A percentile compares a stretch with the other conserved stretches of the same genome.
These are phyloP conservation scores for Martensiomyces pterosporus DNA, from an alignment of 192 early-diverging fungal genomes.

Conservation along the genomic window DNA sequence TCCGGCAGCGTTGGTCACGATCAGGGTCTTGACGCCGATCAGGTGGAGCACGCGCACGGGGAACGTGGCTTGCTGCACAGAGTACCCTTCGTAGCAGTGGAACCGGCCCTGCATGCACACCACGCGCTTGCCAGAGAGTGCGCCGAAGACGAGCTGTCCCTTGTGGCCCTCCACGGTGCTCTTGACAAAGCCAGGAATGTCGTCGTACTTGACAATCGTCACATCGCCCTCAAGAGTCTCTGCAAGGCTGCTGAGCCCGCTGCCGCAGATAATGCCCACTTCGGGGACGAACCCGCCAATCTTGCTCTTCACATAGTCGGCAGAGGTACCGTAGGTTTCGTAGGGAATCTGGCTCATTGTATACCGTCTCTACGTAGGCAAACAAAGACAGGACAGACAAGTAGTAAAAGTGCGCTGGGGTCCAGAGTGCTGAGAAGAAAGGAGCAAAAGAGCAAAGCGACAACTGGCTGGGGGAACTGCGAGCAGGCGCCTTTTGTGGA, in stretches of 20 bases:
- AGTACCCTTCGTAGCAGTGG: constrained; percentile 90
- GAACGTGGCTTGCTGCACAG: constrained; percentile 69
- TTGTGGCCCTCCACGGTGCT: constrained; percentile 60
- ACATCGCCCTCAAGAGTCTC: constrained; percentile 61
- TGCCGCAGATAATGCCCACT: constrained; percentile 86
- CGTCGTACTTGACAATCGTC: constrained; percentile 65
- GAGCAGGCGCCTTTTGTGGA: too few relatives aligned
- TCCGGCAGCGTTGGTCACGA: constrained; percentile 89
- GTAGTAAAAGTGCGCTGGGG: too few relatives aligned
- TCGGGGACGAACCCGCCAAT: constrained; percentile 24
- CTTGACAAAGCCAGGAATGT: constrained; percentile 81
- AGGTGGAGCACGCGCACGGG: constrained; percentile 85
- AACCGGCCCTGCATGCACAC: constrained; percentile 90
- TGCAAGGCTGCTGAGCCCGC: constrained; percentile 80
- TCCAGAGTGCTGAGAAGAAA: too few relatives aligned
- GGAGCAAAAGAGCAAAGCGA: too few relatives aligned
- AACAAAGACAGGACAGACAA: too few relatives aligned
- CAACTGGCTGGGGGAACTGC: too few relatives aligned
- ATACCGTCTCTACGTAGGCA: too few relatives aligned
- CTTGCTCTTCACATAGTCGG: constrained; percentile 21
- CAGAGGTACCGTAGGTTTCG: constrained; percentile 33
- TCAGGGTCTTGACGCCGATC: constrained; percentile 70
- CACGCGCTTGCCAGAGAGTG: constrained; percentile 63
- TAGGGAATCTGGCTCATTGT: constrained; percentile 44
- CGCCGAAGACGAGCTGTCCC: constrained; percentile 76